These are phyloP conservation scores for Tetrahymena thermophila DNA, from an alignment of 73 alveolate genomes.

Conservation along the genomic window DNA sequence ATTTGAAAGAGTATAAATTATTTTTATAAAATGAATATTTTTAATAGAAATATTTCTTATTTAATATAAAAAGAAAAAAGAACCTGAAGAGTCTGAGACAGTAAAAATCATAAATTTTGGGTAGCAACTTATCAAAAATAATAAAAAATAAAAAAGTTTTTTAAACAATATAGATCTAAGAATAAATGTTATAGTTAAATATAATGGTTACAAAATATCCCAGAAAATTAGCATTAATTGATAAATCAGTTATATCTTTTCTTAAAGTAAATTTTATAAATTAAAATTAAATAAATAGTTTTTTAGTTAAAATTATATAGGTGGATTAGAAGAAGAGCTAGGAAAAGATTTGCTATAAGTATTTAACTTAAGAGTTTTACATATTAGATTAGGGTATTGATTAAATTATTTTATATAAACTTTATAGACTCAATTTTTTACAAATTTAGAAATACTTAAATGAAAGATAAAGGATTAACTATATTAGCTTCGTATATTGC, in stretches of 20 bases:
- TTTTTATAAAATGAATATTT: too few relatives aligned
- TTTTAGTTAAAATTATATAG: background rate
- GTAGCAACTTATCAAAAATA: background rate
- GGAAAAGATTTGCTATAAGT: background rate
- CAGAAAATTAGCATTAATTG: background rate
- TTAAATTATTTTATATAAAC: too few relatives aligned
- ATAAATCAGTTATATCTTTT: background rate
- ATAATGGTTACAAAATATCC: background rate
- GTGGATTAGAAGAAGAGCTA: background rate
- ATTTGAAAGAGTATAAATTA: background rate
- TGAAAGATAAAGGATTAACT: background rate
- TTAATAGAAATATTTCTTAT: too few relatives aligned
- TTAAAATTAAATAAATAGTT: too few relatives aligned
- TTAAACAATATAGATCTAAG: background rate
- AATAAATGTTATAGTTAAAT: background rate
- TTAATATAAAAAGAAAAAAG: background rate
- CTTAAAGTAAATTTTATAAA: background rate
- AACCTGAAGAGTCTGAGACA: background rate
- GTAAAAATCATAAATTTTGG: background rate
- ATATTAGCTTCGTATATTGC: background rate
- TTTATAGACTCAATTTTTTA: too few relatives aligned
- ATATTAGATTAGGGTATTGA: background rate
- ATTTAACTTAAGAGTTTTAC: background rate
- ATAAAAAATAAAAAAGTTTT: too few relatives aligned
- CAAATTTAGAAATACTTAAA: background rate